Evolutionary conservation across 169 alveolate species (phyloP), one percentile per base, ranked within the genome.

Genomic region (Eimeria maxima): DNA sequence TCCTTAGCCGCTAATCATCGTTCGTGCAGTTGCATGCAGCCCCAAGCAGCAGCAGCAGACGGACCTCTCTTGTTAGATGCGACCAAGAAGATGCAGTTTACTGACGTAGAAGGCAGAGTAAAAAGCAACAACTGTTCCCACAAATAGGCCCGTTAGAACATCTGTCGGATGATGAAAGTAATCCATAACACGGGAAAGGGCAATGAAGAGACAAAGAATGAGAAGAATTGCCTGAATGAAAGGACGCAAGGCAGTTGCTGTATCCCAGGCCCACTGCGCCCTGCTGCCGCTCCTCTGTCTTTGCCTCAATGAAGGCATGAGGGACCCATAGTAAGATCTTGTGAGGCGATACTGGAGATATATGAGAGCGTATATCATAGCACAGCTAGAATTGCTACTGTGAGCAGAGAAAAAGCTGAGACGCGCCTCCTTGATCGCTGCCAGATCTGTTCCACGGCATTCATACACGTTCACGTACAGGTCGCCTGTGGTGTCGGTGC

Each of bases 331-430:
- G n/a, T 65, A 33, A 4, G 55, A 38, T 27, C 73, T 74, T 50
- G 80, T 44, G 50, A 93, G 93, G 55, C 96, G 92, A 55, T 65
- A 93, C 96, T 93, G 96, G 76, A 93, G 69, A 83, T 81, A 93
- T 14, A 93, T 42, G 47, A 81, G 27, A 24, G 90, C 74, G 88
- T 93, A 93, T 3, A 93, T 8, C 96, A 93, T 93, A 2, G 93
- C 81, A 83, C 93, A 93, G 74, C 73, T 81, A 16, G 90, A 42
- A 16, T 71, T 81, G 93, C 96, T 93, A 76, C 93, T 78, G 65
- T 93, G 96, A n/a, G 87, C 88, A 3, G 96, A 93, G 27, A 88
- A 88, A 63, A 93, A 93, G 29, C 93, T 78, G 71, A 93, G 87
- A 29, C 96, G 96, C 3, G 96, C 96, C 33, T 93, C 96, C 88